Conservation (phyloP, 2,329 filamentous ascomycete genomes). For the Trichoderma atroviride region DNA sequence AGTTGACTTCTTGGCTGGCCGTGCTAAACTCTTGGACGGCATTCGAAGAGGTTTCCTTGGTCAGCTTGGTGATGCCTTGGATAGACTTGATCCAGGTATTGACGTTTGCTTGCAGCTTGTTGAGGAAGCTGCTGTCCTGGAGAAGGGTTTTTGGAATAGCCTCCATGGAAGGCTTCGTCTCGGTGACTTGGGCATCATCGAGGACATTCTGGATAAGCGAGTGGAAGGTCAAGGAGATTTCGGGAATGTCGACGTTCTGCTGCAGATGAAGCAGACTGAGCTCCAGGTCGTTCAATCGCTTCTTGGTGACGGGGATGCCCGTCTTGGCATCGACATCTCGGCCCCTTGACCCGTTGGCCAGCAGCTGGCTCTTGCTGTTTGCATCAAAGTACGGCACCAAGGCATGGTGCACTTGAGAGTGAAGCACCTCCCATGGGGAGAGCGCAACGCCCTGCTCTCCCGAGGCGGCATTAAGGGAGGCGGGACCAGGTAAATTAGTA, state of each 20-base stretch:
- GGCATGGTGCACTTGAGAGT: slow-evolving; percentile 88
- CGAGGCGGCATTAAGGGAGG: slow-evolving; percentile 66
- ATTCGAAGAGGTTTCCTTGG: slow-evolving; percentile 73
- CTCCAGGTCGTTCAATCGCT: slow-evolving; percentile 92
- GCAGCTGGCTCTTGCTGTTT: slow-evolving; percentile 81
- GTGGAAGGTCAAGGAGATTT: slow-evolving; percentile 84
- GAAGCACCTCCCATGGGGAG: slow-evolving; percentile 89
- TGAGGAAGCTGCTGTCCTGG: slow-evolving; percentile 88
- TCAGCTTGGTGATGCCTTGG: slow-evolving; percentile 92
- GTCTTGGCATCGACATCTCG: slow-evolving; percentile 90
- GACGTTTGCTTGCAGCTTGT: slow-evolving; percentile 88
- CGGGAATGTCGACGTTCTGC: slow-evolving; percentile 97
- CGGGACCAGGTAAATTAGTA: slow-evolving; percentile 84
- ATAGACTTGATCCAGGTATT: slow-evolving; percentile 99
- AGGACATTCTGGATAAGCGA: slow-evolving; percentile 84
- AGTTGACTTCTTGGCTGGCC: slow-evolving; percentile 97
- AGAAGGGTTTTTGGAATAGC: slow-evolving; percentile 75
- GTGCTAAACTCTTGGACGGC: slow-evolving; percentile 61
- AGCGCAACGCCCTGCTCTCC: slow-evolving; percentile 71
- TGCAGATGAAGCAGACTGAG: slow-evolving; percentile 88
- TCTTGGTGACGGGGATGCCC: slow-evolving; percentile 95
- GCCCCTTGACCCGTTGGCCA: slow-evolving; percentile 65
- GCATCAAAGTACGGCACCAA: slow-evolving; percentile 97
- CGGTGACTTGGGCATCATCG: slow-evolving; percentile 71
- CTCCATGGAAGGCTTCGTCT: slow-evolving; percentile 73